Conservation (phyloP, 2,329 filamentous ascomycete species). For the Amauroascus verrucosus region DNA sequence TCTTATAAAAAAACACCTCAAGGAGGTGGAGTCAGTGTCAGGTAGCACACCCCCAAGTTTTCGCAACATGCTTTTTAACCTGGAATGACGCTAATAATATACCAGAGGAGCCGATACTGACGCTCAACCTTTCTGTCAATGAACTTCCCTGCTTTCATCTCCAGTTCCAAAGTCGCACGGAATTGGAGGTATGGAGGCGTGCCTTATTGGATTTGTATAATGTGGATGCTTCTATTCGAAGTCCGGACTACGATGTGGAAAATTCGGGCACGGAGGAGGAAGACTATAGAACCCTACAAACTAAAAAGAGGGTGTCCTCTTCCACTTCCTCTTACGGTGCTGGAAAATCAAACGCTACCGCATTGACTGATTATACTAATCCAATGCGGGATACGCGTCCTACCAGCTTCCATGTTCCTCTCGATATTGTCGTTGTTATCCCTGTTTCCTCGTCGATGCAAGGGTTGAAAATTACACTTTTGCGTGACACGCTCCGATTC, state of each 20-base stretch:
- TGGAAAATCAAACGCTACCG: slow-evolving; percentile 71
- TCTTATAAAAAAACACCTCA: slow-evolving; percentile 93
- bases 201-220: slow-evolving; percentile 74
- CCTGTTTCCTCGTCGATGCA: slow-evolving; percentile 98
- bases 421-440: slow-evolving; percentile 93
- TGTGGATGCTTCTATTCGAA: slow-evolving; percentile 51
- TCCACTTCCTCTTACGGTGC: slow-evolving; percentile 72
- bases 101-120: slow-evolving; percentile 69
- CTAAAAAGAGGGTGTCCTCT: slow-evolving; percentile 66
- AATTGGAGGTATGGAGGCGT: slow-evolving; percentile 84
- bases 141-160: slow-evolving; percentile 93
- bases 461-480: slow-evolving; percentile 92
- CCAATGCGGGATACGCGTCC: slow-evolving; percentile 43
- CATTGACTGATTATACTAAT: slow-evolving; percentile 83
- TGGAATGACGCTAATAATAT: neutral
- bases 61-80: neutral
- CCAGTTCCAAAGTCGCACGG: slow-evolving; percentile 69
- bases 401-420: slow-evolving; percentile 67
- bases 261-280: slow-evolving; percentile 80
- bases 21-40: slow-evolving; percentile 62
- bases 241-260: slow-evolving; percentile 69
- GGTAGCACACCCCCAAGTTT: slow-evolving; percentile 26
- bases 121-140: slow-evolving; percentile 77
- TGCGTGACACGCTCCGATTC: slow-evolving; percentile 84
- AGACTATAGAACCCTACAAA: slow-evolving; percentile 54